Base-by-base conservation (phyloP, 208 protist species). In the Trypanosoma avium region DNA sequence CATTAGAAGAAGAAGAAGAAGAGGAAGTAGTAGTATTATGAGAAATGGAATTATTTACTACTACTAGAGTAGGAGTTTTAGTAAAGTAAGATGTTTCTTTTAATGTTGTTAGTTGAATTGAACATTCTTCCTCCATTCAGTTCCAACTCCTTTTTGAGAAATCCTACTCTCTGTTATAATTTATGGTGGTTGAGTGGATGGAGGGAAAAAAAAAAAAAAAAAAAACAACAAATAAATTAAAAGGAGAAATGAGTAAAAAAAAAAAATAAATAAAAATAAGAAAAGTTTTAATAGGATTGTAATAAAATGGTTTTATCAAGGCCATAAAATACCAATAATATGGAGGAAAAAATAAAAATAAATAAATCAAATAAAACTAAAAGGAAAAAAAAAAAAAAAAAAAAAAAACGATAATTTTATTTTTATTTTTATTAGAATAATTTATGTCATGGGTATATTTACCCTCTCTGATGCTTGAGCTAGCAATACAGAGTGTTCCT, bases 331-430 rank as follows among this genome's bases (percentile, higher is more conserved):
- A 30, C 19, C 22, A 26, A 13, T 32, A 49, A 45, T 26, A 48
- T 4, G 48, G 48, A 26, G 17, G 30, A 45, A 47, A 47, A 47
- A 48, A 61, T 2, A 9, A 10, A 61, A n/a, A 48, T 42, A 12
- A 1, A 35, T 21, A n/a, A 53, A 13, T 38, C 2, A 62, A 38
- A 24, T 54, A 5, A 8, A 32, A 43, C 3, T 21, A 27, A 45
- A 17, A 63, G 47, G 8, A 83, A 74, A 33, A 48, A 48, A 17
- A 87, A 80, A 52, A 83, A 59, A 53, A 46, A 45, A 9, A 79
- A 43, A 24, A 22, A 54, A 27, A 42, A 19, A 24, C 1, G 10
- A 13, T 50, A 30, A 27, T 49, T 50, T 50, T 50, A 15, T 50
- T 1, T 29, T 24, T 50, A 1, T 22, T 50, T 50, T 22, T 50